phyloP scores from a whole-genome alignment of 768 basidiomycete species.

The Holtermannia corniformis region DNA sequence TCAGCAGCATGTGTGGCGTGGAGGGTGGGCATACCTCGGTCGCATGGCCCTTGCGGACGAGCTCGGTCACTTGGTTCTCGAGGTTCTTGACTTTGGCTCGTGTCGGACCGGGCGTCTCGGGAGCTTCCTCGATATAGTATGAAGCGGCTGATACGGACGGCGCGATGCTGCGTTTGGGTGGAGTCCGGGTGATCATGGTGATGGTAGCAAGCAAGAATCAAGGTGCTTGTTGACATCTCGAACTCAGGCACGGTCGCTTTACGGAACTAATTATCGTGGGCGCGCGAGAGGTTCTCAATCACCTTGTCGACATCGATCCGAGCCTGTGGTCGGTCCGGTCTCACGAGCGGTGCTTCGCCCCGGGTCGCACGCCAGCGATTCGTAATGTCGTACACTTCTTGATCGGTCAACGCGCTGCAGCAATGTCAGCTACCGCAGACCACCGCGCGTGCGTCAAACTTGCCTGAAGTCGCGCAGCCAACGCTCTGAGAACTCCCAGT shows the following conservation, averaged over 20 bases:
- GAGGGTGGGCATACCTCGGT: conserved; percentile 11
- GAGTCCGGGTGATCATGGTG: neutral
- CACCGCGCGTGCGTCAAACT: conserved; percentile 20
- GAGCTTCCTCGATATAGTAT: conserved; percentile 10
- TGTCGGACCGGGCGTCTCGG: conserved; percentile 22
- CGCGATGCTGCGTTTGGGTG: neutral
- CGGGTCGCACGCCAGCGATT: conserved; percentile 85
- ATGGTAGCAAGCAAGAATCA: neutral
- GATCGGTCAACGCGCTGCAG: conserved; percentile 67
- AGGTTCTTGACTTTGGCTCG: conserved; percentile 21
- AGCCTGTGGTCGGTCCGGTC: neutral
- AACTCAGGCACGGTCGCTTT: neutral
- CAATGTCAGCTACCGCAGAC: no score
- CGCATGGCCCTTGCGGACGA: conserved; percentile 21
- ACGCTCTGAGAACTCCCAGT: conserved; percentile 79
- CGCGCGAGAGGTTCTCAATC: neutral
- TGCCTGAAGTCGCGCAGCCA: conserved; percentile 79
- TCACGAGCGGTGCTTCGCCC: conserved; percentile 49
- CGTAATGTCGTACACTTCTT: conserved; percentile 55
- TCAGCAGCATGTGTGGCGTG: neutral
- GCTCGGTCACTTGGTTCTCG: conserved; percentile 21
- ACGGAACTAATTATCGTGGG: neutral
- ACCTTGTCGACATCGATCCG: neutral
- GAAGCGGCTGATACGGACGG: neutral
- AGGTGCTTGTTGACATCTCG: neutral